Conservation (phyloP, 257 asterid genomes). For the Anisodus acutangulus region DNA sequence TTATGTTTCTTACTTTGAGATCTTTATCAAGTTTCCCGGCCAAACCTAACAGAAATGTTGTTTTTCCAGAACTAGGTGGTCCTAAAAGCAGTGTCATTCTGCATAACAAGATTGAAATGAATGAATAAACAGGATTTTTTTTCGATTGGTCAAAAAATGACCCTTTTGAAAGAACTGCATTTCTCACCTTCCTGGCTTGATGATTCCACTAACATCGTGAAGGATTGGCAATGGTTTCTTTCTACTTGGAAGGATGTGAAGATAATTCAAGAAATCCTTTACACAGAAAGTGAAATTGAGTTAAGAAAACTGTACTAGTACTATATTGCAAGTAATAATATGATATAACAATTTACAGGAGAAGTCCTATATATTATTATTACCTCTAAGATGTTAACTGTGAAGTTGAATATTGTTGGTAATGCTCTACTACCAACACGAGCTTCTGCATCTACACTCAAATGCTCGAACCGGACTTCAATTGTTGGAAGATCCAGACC, state of each 20-base stretch:
- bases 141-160: background rate
- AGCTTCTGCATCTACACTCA: slow-evolving; percentile 81
- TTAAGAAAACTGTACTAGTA: background rate
- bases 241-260: slow-evolving; percentile 63
- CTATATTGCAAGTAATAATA: slow-evolving; percentile 22
- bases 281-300: background rate
- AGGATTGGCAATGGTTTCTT: slow-evolving; percentile 79
- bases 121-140: background rate
- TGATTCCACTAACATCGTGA: slow-evolving; percentile 73
- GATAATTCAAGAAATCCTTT: slow-evolving; percentile 67
- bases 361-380: slow-evolving; percentile 25
- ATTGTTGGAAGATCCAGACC: slow-evolving; percentile 78
- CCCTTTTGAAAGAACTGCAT: background rate
- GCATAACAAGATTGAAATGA: slow-evolving; percentile 35
- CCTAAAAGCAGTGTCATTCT: slow-evolving; percentile 86
- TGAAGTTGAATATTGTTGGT: slow-evolving; percentile 76
- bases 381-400: slow-evolving; percentile 77
- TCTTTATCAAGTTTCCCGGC: slow-evolving; percentile 81
- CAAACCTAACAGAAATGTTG: slow-evolving; percentile 79
- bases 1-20: slow-evolving; percentile 56
- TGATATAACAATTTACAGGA: background rate
- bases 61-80: slow-evolving; percentile 93
- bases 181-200: slow-evolving; percentile 82
- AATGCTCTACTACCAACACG: slow-evolving; percentile 82
- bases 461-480: slow-evolving; percentile 81